phyloP scores from a whole-genome alignment of 1,139 yeast genomes.

The Yamadazyma kanchanaburiensis region DNA sequence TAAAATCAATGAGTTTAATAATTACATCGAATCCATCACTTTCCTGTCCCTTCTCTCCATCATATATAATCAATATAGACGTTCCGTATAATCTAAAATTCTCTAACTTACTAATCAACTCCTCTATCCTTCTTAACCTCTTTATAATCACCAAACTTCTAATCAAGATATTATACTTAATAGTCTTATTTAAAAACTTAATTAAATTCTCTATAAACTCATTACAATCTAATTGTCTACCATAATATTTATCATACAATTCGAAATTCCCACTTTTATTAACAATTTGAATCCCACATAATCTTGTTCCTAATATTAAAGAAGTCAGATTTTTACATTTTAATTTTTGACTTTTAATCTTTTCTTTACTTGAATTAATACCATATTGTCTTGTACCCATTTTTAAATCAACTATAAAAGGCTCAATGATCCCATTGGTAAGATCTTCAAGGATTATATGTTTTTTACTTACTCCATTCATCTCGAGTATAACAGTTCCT shows the following conservation, averaged over 20 bases:
- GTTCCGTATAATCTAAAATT: constrained; percentile 96
- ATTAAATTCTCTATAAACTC: constrained; percentile 74
- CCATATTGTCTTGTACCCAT: constrained; percentile 99
- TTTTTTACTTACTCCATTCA: constrained; percentile 40
- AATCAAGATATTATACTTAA: constrained; percentile 53
- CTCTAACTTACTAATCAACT: constrained; percentile 50
- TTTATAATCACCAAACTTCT: constrained; percentile 67
- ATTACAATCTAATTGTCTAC: constrained; percentile 75
- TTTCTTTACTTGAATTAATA: constrained; percentile 74
- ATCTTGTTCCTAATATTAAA: constrained; percentile 77
- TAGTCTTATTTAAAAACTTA: constrained; percentile 67
- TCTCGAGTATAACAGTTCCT: constrained; percentile 38
- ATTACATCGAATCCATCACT: constrained; percentile 30
- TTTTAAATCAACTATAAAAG: constrained; percentile 91
- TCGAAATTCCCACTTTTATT: constrained; percentile 49
- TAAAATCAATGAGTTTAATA: constrained; percentile 88
- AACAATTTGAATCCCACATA: constrained; percentile 95
- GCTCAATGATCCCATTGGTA: constrained; percentile 74
- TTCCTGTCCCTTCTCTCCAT: constrained; percentile 35
- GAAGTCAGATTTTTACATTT: constrained; percentile 86
- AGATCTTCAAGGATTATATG: constrained; percentile 88
- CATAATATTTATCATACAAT: constrained; percentile 86
- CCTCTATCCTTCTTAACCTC: constrained; percentile 56
- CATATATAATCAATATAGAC: constrained; percentile 84
- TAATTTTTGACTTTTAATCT: constrained; percentile 73